Evolutionary conservation across 352 stramenopile genomes (phyloP), one percentile per base, ranked within the genome.

Genomic region (Halophytophthora polymorphica): DNA sequence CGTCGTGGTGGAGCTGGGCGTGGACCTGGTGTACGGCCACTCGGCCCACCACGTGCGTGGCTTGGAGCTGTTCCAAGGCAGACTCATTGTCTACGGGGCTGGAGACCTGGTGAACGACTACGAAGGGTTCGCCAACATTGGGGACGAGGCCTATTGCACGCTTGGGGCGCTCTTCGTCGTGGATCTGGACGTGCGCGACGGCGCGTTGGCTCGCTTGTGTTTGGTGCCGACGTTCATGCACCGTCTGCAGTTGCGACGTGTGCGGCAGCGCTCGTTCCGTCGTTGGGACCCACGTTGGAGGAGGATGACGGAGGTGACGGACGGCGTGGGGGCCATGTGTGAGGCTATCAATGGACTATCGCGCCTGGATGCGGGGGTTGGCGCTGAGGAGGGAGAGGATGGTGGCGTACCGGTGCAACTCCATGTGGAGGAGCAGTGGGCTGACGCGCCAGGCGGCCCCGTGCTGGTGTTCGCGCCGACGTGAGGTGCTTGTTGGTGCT

Each of bases 81-180:
- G 77, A 43, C 33, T 77, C 29, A 81, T 83, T 44, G 50, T 77
- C 18, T 83, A 79, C 34, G 71, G 62, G 4, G 55, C 65, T 17
- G 71, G 68, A 0, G 71, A 77, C 53, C 53, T 79, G 33, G 56
- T 79, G 44, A 77, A 79, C 51, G 71, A 83, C 51, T 77, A 77
- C 38, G 64, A 81, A 56, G 70, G 70, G 11, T 74, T 77, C 37
- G 37, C 56, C 15, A 77, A 76, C 44, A 34, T 47, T 25, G 56
- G 52, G 14, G 69, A 72, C 25, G 56, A 68, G n/a, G 58, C 53
- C 34, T 80, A 77, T 51, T 60, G 58, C 38, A 59, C 31, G 17
- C 48, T 72, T n/a, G 69, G 69, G 31, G 66, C 51, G 15, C 38
- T 74, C 6, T 77, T 69, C 25, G 28, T 79, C 6, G 63, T 60